Base-by-base conservation (phyloP, 78 protist genomes). In the Dictyostelium capitatum region DNA sequence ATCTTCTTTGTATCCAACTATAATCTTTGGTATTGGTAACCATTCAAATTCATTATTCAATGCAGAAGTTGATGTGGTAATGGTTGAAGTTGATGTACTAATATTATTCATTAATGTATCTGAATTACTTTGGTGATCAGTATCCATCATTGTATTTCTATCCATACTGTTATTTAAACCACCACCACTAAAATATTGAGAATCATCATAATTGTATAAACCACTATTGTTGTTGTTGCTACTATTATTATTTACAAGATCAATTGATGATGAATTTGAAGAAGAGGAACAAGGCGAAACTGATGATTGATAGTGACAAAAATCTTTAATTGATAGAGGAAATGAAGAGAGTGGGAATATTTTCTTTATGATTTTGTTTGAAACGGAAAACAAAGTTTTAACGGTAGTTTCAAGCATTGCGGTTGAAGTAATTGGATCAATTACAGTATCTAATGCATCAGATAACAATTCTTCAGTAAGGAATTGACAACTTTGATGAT, bases 1-100 rank as follows among this genome's bases (percentile, higher is more conserved):
- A 30, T 87, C 93, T 17, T 87, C 93, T 32, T 77, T 74, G 28
- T 78, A 64, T 20, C 93, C 93, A 30, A 87, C 93, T 20, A 77
- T 56, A 41, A 87, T 32, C 12, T 65, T 74, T 15, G 93, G 93
- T 30, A 64, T 78, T 32, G 93, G 93, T 43, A 87, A 12, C 84
- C 83, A 77, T 64, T 87, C 82, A 25, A 77, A 67, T 20, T 25
- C 62, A 6, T 41, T 20, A 57, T 57, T 57, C 1, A 10, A 9
- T 57, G 67, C 20, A 7, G 28, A 5, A 19, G 65, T 2, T 56
- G 65, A 0, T 17, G 20, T 2, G 11, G 62, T 20, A 20, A 9
- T 20, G 19, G 67, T 1, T 57, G 32, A 9, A 20, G 67, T 6
- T 47, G 80, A 30, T 41, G 15, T 10, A 28, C 12, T 28, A 23